phyloP scores from a whole-genome alignment of 805 yeast species.

The Candida boidinii region DNA sequence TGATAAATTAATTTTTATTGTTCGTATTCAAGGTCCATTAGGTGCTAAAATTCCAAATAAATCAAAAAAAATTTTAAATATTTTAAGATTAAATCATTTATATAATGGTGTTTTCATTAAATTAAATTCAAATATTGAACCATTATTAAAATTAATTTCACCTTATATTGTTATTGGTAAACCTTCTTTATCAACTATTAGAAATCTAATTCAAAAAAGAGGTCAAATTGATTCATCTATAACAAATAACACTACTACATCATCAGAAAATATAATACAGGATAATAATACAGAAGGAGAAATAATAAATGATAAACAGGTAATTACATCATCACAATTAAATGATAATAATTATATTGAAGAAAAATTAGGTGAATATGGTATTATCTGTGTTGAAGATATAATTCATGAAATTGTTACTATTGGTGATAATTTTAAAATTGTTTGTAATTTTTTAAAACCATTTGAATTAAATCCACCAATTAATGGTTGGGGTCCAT shows the following conservation, averaged over 20 bases:
- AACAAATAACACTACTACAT: too few species aligned
- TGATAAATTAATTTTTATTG: conserved; percentile 48
- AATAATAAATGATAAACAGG: conserved; percentile 16
- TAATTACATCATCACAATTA: conserved; percentile 43
- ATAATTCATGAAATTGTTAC: conserved; percentile 61
- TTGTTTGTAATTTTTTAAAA: conserved; percentile 50
- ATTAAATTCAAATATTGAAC: conserved; percentile 47
- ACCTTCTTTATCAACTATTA: conserved; percentile 66
- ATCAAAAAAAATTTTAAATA: conserved; percentile 47
- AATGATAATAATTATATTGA: conserved; percentile 73
- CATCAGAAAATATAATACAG: conserved; percentile 22
- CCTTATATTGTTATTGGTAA: conserved; percentile 69
- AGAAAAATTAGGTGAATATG: conserved; percentile 53
- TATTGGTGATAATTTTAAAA: conserved; percentile 57
- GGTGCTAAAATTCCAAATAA: conserved; percentile 61
- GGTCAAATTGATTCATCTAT: conserved; percentile 50
- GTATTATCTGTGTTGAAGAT: conserved; percentile 75
- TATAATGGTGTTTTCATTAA: conserved; percentile 71
- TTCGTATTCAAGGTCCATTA: conserved; percentile 58
- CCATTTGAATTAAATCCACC: conserved; percentile 68
- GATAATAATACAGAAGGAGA: conserved; percentile 19
- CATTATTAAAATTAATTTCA: conserved; percentile 56
- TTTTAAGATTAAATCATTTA: conserved; percentile 49
- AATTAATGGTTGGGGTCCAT: conserved; percentile 66
- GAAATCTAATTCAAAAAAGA: conserved; percentile 71